Base-by-base conservation (phyloP, 345 rosid genomes). In the Populus tremula region DNA sequence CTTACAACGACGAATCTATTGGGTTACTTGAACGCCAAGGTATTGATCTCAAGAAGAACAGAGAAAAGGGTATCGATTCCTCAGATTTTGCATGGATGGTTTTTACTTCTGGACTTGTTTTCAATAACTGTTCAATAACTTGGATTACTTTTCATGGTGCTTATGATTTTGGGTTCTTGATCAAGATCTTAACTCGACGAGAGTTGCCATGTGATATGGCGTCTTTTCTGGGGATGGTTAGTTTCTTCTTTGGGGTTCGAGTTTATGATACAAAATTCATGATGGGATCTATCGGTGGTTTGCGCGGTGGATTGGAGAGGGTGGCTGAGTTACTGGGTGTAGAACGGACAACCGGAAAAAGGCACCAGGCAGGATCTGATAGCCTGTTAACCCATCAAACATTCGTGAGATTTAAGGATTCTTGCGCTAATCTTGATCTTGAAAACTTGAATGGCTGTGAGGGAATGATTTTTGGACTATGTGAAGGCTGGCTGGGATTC, bases 111-210 rank as follows among this genome's bases (percentile, higher is more conserved):
- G 5, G 50, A 20, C 27, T 21, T 8, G 0, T 69, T 20, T 35
- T 39, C n/a, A 69, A 39, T 20, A 13, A 29, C 5, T 1, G 5
- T 43, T 39, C n/a, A 7, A 9, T 72, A 0, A 23, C 56, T 2
- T 78, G 81, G 73, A 23, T 72, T 4, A 78, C 72, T 2, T 72
- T 71, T 33, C 35, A 33, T 33, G 35, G 35, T 33, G 35, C 35
- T 33, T 33, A 33, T 33, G 35, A 33, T 33, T 4, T 33, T 33
- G 35, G 35, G 35, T 33, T 33, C 35, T 33, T 33, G 14, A 1
- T 78, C 27, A 78, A 78, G 31, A 23, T 61, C 20, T 2, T 78
- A 2, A 68, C 69, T 0, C 62, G 33, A 3, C 23, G 47, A 2
- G 4, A 9, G 0, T 31, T 73, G 53, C 77, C 70, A 6, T 10